Evolutionary conservation across 306 rosid genomes (phyloP).

Genomic region (Arachis stenosperma): DNA sequence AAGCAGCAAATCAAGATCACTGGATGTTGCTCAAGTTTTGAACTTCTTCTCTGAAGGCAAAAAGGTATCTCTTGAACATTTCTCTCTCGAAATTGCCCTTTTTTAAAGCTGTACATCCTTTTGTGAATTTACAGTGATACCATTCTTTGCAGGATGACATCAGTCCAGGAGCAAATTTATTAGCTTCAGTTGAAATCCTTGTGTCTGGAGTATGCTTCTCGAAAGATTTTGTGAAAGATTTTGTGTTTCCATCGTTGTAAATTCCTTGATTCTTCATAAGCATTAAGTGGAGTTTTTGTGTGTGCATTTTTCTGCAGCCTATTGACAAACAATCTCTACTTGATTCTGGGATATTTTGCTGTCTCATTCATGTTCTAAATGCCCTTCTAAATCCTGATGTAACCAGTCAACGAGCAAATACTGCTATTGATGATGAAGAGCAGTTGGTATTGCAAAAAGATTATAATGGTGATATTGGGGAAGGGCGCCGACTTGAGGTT

Average conservation of each 20-base stretch:
- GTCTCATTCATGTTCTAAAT: slow-evolving; percentile 90
- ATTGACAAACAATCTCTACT: slow-evolving; percentile 97
- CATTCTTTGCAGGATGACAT: slow-evolving; percentile 75
- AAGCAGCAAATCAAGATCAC: slow-evolving; percentile 79
- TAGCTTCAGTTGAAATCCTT: slow-evolving; percentile 85
- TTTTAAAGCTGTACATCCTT: slow-evolving; percentile 17
- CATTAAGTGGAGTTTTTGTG: slow-evolving; percentile 29
- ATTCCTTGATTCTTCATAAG: slow-evolving; percentile 13
- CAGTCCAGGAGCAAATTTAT: slow-evolving; percentile 91
- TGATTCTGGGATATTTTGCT: slow-evolving; percentile 97
- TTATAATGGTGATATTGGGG: slow-evolving; percentile 53
- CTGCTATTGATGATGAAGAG: slow-evolving; percentile 55
- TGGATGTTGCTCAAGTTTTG: slow-evolving; percentile 75
- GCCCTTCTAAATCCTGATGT: slow-evolving; percentile 85
- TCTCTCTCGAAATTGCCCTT: slow-evolving; percentile 25
- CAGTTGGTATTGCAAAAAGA: slow-evolving; percentile 43
- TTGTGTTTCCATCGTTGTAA: slow-evolving; percentile 6
- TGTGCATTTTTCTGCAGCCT: slow-evolving; percentile 65
- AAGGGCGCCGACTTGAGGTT: slow-evolving; percentile 86
- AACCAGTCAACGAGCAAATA: slow-evolving; percentile 54
- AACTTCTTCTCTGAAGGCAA: slow-evolving; percentile 78
- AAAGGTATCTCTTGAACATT: slow-evolving; percentile 62
- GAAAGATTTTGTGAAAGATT: slow-evolving; percentile 27
- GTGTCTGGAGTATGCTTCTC: slow-evolving; percentile 84
- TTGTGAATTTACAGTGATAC: slow-evolving; percentile 29